Conservation (phyloP, 1,284 basidiomycete genomes). For the Cerioporus squamosus region DNA sequence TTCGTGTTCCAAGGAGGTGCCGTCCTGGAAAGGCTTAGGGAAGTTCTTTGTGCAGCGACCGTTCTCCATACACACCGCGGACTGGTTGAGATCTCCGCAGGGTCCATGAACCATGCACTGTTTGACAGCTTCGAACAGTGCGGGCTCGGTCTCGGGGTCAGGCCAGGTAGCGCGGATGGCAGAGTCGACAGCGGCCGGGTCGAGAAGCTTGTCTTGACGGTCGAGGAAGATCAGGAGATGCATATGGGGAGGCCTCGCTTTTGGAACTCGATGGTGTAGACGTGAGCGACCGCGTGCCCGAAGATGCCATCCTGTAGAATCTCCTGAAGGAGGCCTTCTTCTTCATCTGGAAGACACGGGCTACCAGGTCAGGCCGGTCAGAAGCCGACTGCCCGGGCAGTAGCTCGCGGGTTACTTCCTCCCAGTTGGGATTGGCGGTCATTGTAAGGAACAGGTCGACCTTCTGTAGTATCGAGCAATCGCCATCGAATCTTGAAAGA, state of each 20-base stretch:
- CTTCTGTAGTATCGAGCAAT: constrained; percentile 36
- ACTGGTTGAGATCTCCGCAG: constrained; percentile 31
- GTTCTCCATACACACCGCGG: constrained; percentile 41
- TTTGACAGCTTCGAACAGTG: constrained; percentile 37
- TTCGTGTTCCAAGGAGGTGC: constrained; percentile 40
- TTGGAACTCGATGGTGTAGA: constrained; percentile 53
- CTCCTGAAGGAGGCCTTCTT: constrained; percentile 40
- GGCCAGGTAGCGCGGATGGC: constrained; percentile 45
- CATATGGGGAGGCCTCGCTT: constrained; percentile 52
- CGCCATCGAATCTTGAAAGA: constrained; percentile 48
- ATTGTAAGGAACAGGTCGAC: constrained; percentile 49
- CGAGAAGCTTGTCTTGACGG: constrained; percentile 31
- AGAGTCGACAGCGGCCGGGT: constrained; percentile 39
- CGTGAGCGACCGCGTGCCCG: constrained; percentile 32
- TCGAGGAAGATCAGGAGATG: constrained; percentile 47
- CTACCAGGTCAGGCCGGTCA: constrained; percentile 50
- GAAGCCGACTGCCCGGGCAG: constrained; percentile 40
- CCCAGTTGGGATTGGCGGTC: constrained; percentile 42
- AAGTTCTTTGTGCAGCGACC: constrained; percentile 44
- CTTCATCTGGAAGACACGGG: constrained; percentile 48
- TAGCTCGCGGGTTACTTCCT: constrained; percentile 37
- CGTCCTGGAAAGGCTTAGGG: constrained; percentile 39
- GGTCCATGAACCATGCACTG: constrained; percentile 47
- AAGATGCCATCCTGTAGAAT: constrained; percentile 39
- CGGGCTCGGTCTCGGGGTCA: constrained; percentile 39